Evolutionary conservation across 768 basidiomycete genomes (phyloP), one percentile per base, ranked within the genome.

Genomic region (Coprinopsis strossmayeri): DNA sequence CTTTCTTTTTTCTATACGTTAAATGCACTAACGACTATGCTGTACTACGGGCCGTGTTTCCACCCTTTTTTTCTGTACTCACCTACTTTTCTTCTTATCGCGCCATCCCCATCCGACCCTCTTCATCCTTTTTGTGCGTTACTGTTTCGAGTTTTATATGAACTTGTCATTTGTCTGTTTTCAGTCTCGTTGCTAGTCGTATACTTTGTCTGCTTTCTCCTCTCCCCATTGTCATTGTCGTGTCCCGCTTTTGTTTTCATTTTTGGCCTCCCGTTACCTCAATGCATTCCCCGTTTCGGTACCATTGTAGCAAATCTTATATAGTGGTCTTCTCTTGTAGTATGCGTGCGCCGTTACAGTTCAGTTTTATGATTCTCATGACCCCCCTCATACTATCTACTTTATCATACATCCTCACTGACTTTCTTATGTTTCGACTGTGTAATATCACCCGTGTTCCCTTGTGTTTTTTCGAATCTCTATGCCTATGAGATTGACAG

Each of bases 171-270:
- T 55, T 51, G 55, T 42, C 49, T 58, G 51, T 56, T 51, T 46
- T 59, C 51, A 57, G 49, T 53, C 49, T 54, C 52, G 45, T 53
- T 51, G n/a, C n/a, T n/a, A n/a, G n/a, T n/a, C n/a, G n/a, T n/a
- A n/a, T n/a, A n/a, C n/a, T n/a, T n/a, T n/a, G n/a, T 34, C 52
- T 54, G 52, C 41, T 25, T 13, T 32, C 30, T 7, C 30, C 15
- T 32, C 37, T 38, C 9, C 18, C 37, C 20, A 17, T 42, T 42
- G 20, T 4, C 5, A 24, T 17, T 25, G 21, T 4, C 24, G 23
- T 25, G 18, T 20, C 11, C 18, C 37, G 37, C 9, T 42, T 23
- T 42, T 42, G 21, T 25, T 42, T 42, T n/a, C n/a, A n/a, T n/a
- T n/a, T n/a, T n/a, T n/a, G n/a, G n/a, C n/a, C n/a, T n/a, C n/a